Evolutionary conservation across 176 grass and related monocot species (phyloP).

Genomic region (Phragmites australis): DNA sequence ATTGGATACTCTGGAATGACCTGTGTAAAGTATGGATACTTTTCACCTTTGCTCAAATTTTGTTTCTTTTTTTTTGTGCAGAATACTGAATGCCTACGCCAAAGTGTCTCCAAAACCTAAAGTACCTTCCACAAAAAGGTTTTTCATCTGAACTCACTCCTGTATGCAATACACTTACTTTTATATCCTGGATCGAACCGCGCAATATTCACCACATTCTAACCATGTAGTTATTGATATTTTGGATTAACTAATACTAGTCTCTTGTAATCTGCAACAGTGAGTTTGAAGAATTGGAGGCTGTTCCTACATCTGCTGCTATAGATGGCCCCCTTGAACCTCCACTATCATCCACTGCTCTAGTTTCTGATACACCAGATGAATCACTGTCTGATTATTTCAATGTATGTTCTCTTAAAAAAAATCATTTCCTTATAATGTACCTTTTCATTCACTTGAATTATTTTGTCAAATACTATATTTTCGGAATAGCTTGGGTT

Average conservation of each 20-base stretch:
- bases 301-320: conserved; percentile 65
- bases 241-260: background rate
- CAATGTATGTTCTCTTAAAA: conserved; percentile 55
- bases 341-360: conserved; percentile 25
- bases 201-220: background rate
- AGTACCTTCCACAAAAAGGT: conserved; percentile 77
- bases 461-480: background rate
- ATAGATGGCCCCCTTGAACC: conserved; percentile 80
- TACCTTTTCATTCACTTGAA: background rate
- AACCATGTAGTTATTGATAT: background rate
- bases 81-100: conserved; percentile 88
- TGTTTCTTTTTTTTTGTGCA: conserved; percentile 45
- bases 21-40: background rate
- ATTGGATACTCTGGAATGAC: background rate
- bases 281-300: conserved; percentile 84
- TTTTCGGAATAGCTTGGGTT: background rate
- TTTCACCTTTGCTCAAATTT: background rate
- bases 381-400: conserved; percentile 62
- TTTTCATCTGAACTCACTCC: background rate
- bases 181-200: background rate
- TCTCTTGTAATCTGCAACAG: conserved; percentile 36
- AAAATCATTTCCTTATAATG: background rate
- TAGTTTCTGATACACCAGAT: conserved; percentile 54
- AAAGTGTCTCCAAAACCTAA: conserved; percentile 86
- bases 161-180: background rate